Evolutionary conservation across 2,329 filamentous ascomycete genomes (phyloP).

Genomic region (Cladosporium sphaerospermum): DNA sequence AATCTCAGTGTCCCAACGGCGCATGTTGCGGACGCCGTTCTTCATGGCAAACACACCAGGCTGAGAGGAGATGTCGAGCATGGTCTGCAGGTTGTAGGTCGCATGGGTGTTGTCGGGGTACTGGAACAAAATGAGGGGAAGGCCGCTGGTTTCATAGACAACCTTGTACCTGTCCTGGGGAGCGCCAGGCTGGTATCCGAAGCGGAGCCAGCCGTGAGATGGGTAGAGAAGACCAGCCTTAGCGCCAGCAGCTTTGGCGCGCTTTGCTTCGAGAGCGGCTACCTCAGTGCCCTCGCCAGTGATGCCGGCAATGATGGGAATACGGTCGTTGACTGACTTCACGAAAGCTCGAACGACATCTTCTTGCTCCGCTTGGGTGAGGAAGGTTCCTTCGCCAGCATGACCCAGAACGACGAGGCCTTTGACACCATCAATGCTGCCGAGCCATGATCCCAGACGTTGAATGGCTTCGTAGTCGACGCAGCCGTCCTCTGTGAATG

Average conservation of each 20-base stretch:
- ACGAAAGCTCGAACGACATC: constrained; percentile 48
- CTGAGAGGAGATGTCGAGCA: constrained; percentile 48
- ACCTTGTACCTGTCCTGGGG: constrained; percentile 48
- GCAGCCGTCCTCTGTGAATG: constrained; percentile 44
- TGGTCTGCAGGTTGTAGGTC: constrained; percentile 46
- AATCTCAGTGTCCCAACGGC: constrained; percentile 52
- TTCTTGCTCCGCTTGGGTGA: constrained; percentile 45
- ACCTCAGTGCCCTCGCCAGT: constrained; percentile 50
- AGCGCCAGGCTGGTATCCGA: constrained; percentile 48
- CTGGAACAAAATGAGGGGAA: constrained; percentile 50
- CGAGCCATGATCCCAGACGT: constrained; percentile 48
- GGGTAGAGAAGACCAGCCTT: constrained; percentile 48
- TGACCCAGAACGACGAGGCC: constrained; percentile 51
- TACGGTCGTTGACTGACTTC: constrained; percentile 45
- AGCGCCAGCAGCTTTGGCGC: constrained; percentile 46
- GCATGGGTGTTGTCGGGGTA: constrained; percentile 48
- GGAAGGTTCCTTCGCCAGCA: constrained; percentile 50
- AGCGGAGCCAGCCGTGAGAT: constrained; percentile 50
- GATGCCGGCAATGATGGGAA: constrained; percentile 49
- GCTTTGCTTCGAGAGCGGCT: constrained; percentile 46
- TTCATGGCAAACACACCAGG: constrained; percentile 53
- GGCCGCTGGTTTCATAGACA: constrained; percentile 45
- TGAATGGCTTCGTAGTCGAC: constrained; percentile 50
- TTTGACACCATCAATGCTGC: constrained; percentile 46
- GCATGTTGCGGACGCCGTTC: constrained; percentile 52